Evolutionary conservation across 1,284 basidiomycete species (phyloP), one percentile per base, ranked within the genome.

Genomic region (Leccinum pseudoinsigne): DNA sequence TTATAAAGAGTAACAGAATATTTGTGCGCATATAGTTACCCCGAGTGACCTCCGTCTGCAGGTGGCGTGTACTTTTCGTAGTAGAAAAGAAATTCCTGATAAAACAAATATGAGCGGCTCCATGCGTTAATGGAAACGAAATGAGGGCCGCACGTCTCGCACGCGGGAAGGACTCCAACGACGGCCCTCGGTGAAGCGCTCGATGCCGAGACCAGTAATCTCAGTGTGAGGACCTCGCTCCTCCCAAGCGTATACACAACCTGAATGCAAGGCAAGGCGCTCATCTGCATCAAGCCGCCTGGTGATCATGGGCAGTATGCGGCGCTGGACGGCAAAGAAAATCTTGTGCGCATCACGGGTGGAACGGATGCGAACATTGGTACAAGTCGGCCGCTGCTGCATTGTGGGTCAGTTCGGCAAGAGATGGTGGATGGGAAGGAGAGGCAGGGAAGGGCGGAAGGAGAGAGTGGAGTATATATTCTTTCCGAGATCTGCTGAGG

Each of bases 181-280:
- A 71, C 89, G 84, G 50, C 89, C 91, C 73, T 91, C 90, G 4
- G 89, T 93, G 79, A 87, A 87, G 12, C 86, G 80, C 66, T 92
- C 90, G 74, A 92, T 92, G 42, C 90, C 89, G 57, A 91, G 80
- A 12, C 90, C 90, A 1, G 89, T 90, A 16, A 90, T 85, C 72
- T 87, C 86, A 40, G 88, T 88, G 63, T 89, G 87, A 40, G 87
- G 88, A 9, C 88, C 88, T 61, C 89, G 83, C 73, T 92, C 91
- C 74, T 93, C 92, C 92, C 92, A 93, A 61, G 90, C 88, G 72
- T 93, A 93, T 60, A 92, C 85, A 68, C 89, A 90, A 31, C 91
- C 91, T 5, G 89, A 82, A 51, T 78, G 73, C 65, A 90, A 78
- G 2, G 85, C 84, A 21, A 81, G 79, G 57, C 87, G 84, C 67